Percentiles rank a stretch among this genome's conserved stretches.
Conservation (phyloP, 164 flowering plant genomes). For the Vitis rupestris region DNA sequence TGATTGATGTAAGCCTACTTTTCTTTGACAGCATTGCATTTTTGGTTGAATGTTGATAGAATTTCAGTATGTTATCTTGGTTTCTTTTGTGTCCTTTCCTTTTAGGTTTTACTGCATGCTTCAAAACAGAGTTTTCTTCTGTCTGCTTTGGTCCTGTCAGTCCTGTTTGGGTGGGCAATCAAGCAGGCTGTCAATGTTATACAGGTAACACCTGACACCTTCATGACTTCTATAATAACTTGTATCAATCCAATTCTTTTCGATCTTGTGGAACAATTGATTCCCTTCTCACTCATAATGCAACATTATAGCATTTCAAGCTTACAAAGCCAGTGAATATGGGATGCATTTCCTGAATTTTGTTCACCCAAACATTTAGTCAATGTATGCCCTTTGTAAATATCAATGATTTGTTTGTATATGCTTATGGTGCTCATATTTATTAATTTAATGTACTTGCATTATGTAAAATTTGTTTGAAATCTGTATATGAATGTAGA, state of each 20-base stretch:
- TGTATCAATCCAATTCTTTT: background rate
- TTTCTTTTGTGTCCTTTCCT: constrained; percentile 10
- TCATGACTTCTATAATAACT: background rate
- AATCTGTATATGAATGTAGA: too few species aligned
- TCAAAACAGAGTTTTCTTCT: constrained; percentile 13
- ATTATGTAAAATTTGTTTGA: too few species aligned
- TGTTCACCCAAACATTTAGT: too few species aligned
- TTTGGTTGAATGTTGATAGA: background rate
- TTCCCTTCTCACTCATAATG: too few species aligned
- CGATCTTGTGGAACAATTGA: background rate
- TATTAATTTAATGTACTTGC: too few species aligned
- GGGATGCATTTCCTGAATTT: too few species aligned
- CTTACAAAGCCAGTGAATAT: too few species aligned
- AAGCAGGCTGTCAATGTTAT: constrained; percentile 77
- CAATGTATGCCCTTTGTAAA: too few species aligned
- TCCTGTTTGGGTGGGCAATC: constrained; percentile 73
- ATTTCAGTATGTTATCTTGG: background rate
- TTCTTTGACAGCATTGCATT: background rate
- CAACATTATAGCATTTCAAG: too few species aligned
- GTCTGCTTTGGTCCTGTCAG: constrained; percentile 29
- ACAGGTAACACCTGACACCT: constrained; percentile 45
- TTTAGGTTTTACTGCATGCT: constrained; percentile 24
- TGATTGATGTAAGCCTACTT: constrained; percentile 52
- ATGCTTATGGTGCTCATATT: too few species aligned
- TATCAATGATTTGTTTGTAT: too few species aligned